Evolutionary conservation across 768 basidiomycete species (phyloP), one percentile per base, ranked within the genome.

Genomic region (Psilocybe tampanensis): DNA sequence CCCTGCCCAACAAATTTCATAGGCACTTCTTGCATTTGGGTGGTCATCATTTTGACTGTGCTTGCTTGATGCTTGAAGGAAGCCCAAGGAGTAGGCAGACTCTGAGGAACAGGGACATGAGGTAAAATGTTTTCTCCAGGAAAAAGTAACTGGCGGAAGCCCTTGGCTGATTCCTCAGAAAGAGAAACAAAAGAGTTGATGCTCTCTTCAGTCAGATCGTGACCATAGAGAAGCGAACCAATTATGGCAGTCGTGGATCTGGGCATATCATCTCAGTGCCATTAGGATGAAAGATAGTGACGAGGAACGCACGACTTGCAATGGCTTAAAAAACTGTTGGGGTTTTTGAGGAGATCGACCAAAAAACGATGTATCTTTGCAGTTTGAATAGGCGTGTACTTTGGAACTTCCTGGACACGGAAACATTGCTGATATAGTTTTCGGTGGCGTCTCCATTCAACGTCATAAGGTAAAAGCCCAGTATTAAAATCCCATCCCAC

Each of bases 401-500:
- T 59, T n/a, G 64, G 4, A 56, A 66, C 58, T 0, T 69, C 67
- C 3, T 66, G 68, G n/a, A 65, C 68, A 43, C 69, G 68, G 58
- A 77, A 69, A 19, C 64, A 63, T 44, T 77, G 72, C 44, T 76
- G 75, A 59, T 74, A 72, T 41, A 72, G 61, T 36, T 72, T 71
- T 33, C 77, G 64, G 53, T 77, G 72, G 29, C 59, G 64, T 8
- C 75, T 69, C 78, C 77, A 80, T 43, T 55, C 58, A 1, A 71
- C 49, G 1, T 74, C 74, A 55, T 79, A 77, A 1, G 63, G 68
- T 59, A 72, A 67, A 29, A 73, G 62, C 23, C 66, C 71, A 7
- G 72, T 63, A 50, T 74, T 71, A 55, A 75, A 76, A 47, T 74
- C 72, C 71, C 75, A 78, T 17, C 75, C 74, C 70, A 73, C 72